A percentile compares a stretch with the other conserved stretches of the same genome.
Evolutionary conservation across 2,329 filamentous ascomycete genomes (phyloP).

Genomic region (Exophiala oligosperma): DNA sequence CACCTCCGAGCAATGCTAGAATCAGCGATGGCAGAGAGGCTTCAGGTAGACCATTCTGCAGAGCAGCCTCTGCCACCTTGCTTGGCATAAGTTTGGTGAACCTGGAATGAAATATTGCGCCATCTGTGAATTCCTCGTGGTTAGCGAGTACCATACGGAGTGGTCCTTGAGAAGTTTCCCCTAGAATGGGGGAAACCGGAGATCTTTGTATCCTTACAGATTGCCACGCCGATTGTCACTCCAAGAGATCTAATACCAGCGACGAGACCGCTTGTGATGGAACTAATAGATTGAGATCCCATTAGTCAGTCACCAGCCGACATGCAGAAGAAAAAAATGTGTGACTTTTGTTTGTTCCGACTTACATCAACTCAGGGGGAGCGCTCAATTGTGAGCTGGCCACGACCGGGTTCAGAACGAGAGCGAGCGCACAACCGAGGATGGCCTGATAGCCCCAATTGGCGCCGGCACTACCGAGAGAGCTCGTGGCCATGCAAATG

Average conservation of each 20-base stretch:
- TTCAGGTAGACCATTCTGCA: constrained; percentile 15
- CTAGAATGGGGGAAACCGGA: neutral
- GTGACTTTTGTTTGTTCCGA: neutral
- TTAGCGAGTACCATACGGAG: neutral
- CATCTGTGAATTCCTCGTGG: constrained; percentile 4
- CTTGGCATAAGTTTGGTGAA: constrained; percentile 9
- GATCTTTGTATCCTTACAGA: constrained; percentile 11
- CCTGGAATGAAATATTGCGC: constrained; percentile 21
- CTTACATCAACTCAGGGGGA: constrained; percentile 19
- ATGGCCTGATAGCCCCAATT: constrained; percentile 21
- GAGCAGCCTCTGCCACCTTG: constrained; percentile 13
- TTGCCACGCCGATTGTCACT: constrained; percentile 16
- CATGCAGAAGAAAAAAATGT: neutral
- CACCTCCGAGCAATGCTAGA: constrained; percentile 3
- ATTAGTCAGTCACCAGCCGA: neutral
- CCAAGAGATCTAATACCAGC: constrained; percentile 19
- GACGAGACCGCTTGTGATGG: constrained; percentile 21
- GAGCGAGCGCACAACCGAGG: constrained; percentile 17
- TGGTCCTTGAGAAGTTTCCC: neutral
- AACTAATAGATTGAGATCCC: neutral
- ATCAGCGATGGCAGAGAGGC: constrained; percentile 14
- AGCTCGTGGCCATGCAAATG: constrained; percentile 13
- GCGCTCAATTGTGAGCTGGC: constrained; percentile 17
- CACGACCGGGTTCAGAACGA: constrained; percentile 15
- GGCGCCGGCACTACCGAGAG: constrained; percentile 10